phyloP scores from a whole-genome alignment of 75 land plant genomes.

The Ceratopteris richardii region DNA sequence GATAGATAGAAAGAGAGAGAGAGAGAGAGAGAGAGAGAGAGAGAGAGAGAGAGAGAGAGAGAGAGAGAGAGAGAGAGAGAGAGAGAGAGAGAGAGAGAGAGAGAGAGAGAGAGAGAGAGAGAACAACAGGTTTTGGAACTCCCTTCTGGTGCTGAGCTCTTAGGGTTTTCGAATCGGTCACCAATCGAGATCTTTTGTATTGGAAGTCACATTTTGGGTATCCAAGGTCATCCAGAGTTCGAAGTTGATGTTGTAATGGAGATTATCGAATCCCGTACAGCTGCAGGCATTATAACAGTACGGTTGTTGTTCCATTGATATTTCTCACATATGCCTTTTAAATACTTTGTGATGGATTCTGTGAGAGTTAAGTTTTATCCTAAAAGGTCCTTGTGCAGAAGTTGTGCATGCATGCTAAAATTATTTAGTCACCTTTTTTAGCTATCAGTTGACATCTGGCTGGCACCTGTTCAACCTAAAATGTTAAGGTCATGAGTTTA shows the following conservation, averaged over 20 bases:
- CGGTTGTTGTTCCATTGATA: background rate
- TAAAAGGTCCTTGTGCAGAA: no score
- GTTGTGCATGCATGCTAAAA: no score
- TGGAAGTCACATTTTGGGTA: slow-evolving; percentile 60
- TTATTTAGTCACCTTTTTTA: no score
- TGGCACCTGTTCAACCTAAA: background rate
- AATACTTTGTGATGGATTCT: background rate
- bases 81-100: no score
- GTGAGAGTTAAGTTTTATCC: background rate
- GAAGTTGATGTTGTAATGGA: slow-evolving; percentile 56
- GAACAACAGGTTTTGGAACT: slow-evolving; percentile 45
- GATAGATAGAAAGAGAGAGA: slow-evolving; percentile 15
- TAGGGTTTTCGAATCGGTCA: slow-evolving; percentile 65
- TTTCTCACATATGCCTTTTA: background rate
- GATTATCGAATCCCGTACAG: slow-evolving; percentile 50
- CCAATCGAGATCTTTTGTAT: slow-evolving; percentile 62
- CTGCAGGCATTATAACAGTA: slow-evolving; percentile 32
- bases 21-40: background rate
- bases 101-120: background rate
- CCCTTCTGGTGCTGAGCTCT: slow-evolving; percentile 54
- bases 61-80: slow-evolving; percentile 1
- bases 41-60: background rate
- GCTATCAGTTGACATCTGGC: no score
- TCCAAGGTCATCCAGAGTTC: slow-evolving; percentile 98
- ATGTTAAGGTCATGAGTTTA: background rate